Percentiles rank a stretch among this genome's conserved stretches.
These are phyloP conservation scores for Nitzschia palea DNA, from an alignment of 108 stramenopile species.

Conservation along the genomic window DNA sequence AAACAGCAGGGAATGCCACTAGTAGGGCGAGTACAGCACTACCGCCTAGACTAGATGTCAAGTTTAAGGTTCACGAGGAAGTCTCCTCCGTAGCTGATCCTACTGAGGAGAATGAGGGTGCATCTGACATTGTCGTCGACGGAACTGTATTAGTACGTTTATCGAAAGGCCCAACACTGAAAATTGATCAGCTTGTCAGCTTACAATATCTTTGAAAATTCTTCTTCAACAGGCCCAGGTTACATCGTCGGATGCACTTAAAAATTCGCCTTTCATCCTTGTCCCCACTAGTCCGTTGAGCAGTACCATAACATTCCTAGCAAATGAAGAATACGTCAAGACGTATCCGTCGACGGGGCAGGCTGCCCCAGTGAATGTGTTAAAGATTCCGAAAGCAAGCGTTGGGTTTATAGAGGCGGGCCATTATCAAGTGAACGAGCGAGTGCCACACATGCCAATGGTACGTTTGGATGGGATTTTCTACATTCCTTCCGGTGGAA, in stretches of 20 bases:
- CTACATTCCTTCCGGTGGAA: conserved; percentile 11
- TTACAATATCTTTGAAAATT: no score
- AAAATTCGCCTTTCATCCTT: conserved; percentile 56
- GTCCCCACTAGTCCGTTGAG: not conserved
- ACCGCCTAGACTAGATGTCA: conserved; percentile 50
- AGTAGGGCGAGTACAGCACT: conserved; percentile 20
- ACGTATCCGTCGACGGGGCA: conserved; percentile 6
- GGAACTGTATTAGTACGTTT: conserved; percentile 57
- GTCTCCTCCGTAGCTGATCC: conserved; percentile 44
- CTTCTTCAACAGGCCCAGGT: conserved; percentile 64
- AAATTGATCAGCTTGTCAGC: not conserved
- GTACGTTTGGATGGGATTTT: conserved; percentile 18
- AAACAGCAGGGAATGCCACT: not conserved
- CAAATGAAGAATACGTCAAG: conserved; percentile 41
- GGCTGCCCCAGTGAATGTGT: conserved; percentile 15
- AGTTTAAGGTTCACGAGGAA: conserved; percentile 62
- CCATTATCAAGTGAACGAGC: conserved; percentile 37
- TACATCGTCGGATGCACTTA: conserved; percentile 50
- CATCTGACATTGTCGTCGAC: conserved; percentile 46
- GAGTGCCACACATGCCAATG: conserved; percentile 66
- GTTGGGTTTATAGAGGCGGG: conserved; percentile 43
- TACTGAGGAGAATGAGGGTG: conserved; percentile 38
- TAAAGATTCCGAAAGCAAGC: conserved; percentile 58
- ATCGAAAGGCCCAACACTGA: not conserved
- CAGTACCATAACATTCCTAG: conserved; percentile 5